These are phyloP conservation scores for Neurospora sp. DNA, from an alignment of 495 filamentous ascomycete genomes.

Conservation along the genomic window DNA sequence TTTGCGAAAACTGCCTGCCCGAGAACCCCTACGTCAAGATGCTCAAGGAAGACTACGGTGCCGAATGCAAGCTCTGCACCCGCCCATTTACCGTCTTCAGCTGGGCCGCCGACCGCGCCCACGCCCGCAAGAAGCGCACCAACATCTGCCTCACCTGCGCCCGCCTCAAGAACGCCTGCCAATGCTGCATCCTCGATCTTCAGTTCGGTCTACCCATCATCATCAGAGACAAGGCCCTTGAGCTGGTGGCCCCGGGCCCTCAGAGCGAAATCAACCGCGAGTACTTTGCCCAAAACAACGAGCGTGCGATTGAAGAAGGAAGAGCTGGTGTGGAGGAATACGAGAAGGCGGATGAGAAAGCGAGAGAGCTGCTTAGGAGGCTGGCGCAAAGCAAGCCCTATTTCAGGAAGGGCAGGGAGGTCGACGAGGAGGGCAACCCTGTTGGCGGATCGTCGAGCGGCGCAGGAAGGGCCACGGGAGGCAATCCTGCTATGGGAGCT, in stretches of 20 bases:
- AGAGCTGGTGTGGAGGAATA: slow-evolving; percentile 69
- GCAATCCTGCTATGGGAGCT: slow-evolving; percentile 35
- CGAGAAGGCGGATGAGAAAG: slow-evolving; percentile 95
- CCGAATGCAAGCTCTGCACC: slow-evolving; percentile 78
- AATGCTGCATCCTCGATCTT: slow-evolving; percentile 97
- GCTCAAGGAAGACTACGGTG: slow-evolving; percentile 90
- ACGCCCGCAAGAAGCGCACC: slow-evolving; percentile 77
- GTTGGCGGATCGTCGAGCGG: slow-evolving; percentile 25
- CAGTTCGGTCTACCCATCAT: slow-evolving; percentile 89
- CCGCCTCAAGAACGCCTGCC: slow-evolving; percentile 92
- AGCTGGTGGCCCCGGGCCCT: slow-evolving; percentile 91
- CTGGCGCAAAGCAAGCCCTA: slow-evolving; percentile 90
- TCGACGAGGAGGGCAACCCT: slow-evolving; percentile 42
- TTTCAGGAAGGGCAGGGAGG: slow-evolving; percentile 71
- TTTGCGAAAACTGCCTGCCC: slow-evolving; percentile 70
- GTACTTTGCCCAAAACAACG: slow-evolving; percentile 95
- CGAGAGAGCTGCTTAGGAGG: slow-evolving; percentile 71
- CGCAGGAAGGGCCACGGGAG: slow-evolving; percentile 28
- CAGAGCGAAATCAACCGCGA: slow-evolving; percentile 86
- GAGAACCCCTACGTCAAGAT: slow-evolving; percentile 98
- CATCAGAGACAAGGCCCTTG: slow-evolving; percentile 91
- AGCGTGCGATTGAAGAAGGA: slow-evolving; percentile 89
- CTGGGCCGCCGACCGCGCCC: slow-evolving; percentile 80
- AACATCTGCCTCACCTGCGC: slow-evolving; percentile 94
- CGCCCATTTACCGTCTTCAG: slow-evolving; percentile 92